A percentile compares a stretch with the other conserved stretches of the same genome.
Conservation (phyloP, 805 yeast genomes). For the Spathaspora boniae region DNA sequence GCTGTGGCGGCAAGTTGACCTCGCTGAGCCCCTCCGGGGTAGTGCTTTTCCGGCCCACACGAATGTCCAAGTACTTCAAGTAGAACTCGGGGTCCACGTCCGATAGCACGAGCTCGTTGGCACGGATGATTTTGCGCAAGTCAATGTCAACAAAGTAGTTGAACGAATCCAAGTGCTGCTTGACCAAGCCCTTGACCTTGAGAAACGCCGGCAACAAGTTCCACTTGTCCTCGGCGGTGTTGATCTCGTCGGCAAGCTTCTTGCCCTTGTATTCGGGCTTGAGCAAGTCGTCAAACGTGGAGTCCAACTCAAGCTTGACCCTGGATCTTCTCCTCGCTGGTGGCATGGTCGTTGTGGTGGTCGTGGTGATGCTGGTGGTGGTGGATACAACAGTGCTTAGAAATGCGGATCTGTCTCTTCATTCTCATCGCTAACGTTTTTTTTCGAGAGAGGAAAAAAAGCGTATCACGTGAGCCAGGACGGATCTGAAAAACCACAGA, state of each 20-base stretch:
- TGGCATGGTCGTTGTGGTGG: slow-evolving; percentile 10
- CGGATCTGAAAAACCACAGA: too few species aligned
- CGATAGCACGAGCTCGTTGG: slow-evolving; percentile 82
- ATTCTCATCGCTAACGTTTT: neutral
- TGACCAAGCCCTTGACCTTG: slow-evolving; percentile 92
- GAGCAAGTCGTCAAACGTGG: slow-evolving; percentile 70
- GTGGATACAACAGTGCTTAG: too few species aligned
- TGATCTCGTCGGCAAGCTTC: slow-evolving; percentile 77
- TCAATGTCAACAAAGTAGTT: slow-evolving; percentile 94
- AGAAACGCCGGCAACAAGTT: slow-evolving; percentile 91
- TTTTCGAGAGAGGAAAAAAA: too few species aligned
- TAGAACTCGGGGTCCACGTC: slow-evolving; percentile 98
- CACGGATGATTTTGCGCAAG: slow-evolving; percentile 84
- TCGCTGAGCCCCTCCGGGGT: slow-evolving; percentile 49
- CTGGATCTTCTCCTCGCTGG: slow-evolving; percentile 11
- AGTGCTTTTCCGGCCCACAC: slow-evolving; percentile 81
- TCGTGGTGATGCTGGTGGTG: too few species aligned
- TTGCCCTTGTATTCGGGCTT: slow-evolving; percentile 86
- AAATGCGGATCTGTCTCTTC: too few species aligned
- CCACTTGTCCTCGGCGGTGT: slow-evolving; percentile 96
- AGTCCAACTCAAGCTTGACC: slow-evolving; percentile 38
- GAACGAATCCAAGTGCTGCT: slow-evolving; percentile 97
- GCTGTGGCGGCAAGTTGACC: slow-evolving; percentile 82
- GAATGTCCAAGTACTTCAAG: slow-evolving; percentile 84
- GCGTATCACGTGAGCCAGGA: too few species aligned